Base-by-base conservation (phyloP, 2,329 filamentous ascomycete species). In the Penicillium sp. region DNA sequence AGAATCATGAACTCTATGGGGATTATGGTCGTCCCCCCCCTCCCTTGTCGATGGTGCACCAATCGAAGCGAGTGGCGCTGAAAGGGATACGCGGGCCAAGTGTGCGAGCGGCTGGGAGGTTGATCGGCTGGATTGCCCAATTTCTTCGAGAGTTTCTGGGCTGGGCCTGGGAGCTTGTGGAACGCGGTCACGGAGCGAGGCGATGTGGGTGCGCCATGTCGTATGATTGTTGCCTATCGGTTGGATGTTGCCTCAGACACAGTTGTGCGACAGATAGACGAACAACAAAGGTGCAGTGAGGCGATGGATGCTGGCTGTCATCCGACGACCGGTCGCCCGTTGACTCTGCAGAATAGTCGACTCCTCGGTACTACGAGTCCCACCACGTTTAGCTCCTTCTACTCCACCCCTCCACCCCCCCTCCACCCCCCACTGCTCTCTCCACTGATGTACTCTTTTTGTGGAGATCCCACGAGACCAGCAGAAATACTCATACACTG, bases 51-150 rank as follows among this genome's bases (percentile, higher is more conserved):
- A 26, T 52, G 22, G 52, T 33, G 57, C 51, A 37, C 66, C 66
- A 67, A 68, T 68, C 48, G 54, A n/a, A 19, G 28, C 26, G 16
- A 28, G 53, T 57, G 58, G 56, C 53, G 25, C n/a, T 52, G 40
- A 30, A 67, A 67, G 65, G 66, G 66, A 66, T 67, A 51, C 37
- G 46, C 48, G 42, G 59, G 59, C 55, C 56, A 55, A 57, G 52
- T 54, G 52, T 54, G 49, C 25, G 28, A 56, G 55, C 49, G 52
- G 55, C 53, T 64, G 62, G 65, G 65, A 68, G 68, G 62, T 58
- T 63, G 61, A 68, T 67, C 63, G 65, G 59, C 60, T 65, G 63
- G 52, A 65, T 52, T 60, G 60, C 51, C 55, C 49, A 45, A 42
- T 28, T 35, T 6, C 42, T 46, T 16, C 43, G 51, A 48, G 45